Evolutionary conservation across 805 yeast genomes (phyloP), one percentile per base, ranked within the genome.

Genomic region (Maudiozyma turicensis): DNA sequence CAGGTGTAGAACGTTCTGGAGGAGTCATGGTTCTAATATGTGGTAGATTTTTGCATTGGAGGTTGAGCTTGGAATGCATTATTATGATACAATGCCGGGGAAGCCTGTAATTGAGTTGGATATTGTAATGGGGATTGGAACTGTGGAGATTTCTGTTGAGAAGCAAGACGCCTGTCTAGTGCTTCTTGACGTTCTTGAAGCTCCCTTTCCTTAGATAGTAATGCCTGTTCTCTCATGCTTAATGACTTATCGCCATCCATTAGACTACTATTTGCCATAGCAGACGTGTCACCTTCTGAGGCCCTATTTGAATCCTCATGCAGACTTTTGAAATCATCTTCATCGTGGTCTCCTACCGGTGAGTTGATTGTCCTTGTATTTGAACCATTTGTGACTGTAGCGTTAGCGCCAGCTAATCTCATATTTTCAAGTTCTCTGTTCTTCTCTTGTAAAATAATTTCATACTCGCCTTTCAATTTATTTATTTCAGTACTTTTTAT

Each of bases 101-200:
- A 32, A 6, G 39, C 15, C 33, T 47, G 50, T 13, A 42, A 33
- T 39, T 42, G 52, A 26, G 30, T n/a, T 26, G 47, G 47, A 34
- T 40, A 56, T 48, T 37, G 56, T 53, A 6, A 51, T 45, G 39
- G 52, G 28, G 46, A 32, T 44, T 39, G 46, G 20, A 43, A 29
- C 13, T 40, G 41, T 26, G 43, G 45, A 10, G 50, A 41, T 37
- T 35, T 38, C 40, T 46, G 50, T 39, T 34, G 39, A 31, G 52
- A 52, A 37, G 52, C 54, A 5, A 56, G 50, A 41, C 54, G 54
- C 52, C 56, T 60, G 47, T 60, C 58, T 1, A 63, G 54, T 40
- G 60, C 63, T 20, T 54, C 42, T 52, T 64, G 67, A n/a, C 59
- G 55, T 48, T 65, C 66, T 51, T 59, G 59, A 34, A 65, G 46